Percentiles rank a stretch among this genome's conserved stretches.
phyloP scores from a whole-genome alignment of 768 basidiomycete species.

The Flagelloscypha sp. region DNA sequence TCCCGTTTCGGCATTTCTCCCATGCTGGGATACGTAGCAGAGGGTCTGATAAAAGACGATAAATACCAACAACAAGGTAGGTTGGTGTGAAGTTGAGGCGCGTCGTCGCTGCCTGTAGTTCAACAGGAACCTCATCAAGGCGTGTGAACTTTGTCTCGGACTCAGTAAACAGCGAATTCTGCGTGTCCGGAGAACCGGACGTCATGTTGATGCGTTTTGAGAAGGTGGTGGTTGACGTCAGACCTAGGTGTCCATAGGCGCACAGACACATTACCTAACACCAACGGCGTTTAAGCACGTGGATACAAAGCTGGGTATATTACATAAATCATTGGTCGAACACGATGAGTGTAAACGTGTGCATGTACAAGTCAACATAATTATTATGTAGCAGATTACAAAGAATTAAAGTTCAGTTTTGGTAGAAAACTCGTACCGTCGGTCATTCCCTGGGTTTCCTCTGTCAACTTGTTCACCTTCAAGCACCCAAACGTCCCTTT shows the following conservation, averaged over 20 bases:
- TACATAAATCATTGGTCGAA: no score
- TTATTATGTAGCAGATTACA: no score
- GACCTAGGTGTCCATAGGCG: background rate
- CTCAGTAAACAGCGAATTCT: constrained; percentile 6
- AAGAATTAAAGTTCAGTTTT: no score
- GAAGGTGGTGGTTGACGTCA: constrained; percentile 1
- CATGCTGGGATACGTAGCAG: constrained; percentile 66
- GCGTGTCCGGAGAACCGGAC: constrained; percentile 8
- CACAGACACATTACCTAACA: no score
- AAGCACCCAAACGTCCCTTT: constrained; percentile 60
- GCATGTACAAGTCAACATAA: no score
- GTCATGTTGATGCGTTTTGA: background rate
- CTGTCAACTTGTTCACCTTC: constrained; percentile 30
- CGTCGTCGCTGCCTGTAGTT: constrained; percentile 43
- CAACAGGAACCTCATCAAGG: constrained; percentile 30
- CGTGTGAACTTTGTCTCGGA: background rate
- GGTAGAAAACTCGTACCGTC: no score
- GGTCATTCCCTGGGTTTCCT: constrained; percentile 31
- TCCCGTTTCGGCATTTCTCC: constrained; percentile 79
- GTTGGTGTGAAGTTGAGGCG: constrained; percentile 73
- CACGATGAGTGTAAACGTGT: no score
- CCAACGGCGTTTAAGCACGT: no score
- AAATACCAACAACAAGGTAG: constrained; percentile 79
- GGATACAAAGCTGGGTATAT: no score
- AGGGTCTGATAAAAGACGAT: constrained; percentile 71